Percentiles rank a stretch among this genome's conserved stretches.
Evolutionary conservation across 306 rosid genomes (phyloP).

Genomic region (Medicago arabica): DNA sequence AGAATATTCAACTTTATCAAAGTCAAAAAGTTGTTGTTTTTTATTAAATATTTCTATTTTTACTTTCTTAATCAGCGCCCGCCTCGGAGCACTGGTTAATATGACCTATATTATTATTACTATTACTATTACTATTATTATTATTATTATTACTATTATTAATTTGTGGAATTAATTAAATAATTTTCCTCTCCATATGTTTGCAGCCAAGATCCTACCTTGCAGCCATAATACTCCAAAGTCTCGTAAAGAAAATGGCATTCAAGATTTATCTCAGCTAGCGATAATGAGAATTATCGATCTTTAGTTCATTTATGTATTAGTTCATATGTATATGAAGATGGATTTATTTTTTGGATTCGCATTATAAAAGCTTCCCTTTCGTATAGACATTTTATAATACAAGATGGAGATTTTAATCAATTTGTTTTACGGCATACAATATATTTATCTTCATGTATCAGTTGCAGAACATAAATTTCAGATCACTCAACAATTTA

Average conservation of each 20-base stretch:
- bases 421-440: slow-evolving; percentile 3
- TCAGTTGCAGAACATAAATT: background rate
- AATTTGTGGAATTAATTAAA: background rate
- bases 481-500: too few relatives aligned
- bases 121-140: too few relatives aligned
- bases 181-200: slow-evolving; percentile 3
- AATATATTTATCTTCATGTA: background rate
- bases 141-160: background rate
- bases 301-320: slow-evolving; percentile 34
- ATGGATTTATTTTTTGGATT: slow-evolving; percentile 35
- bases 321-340: slow-evolving; percentile 32
- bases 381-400: slow-evolving; percentile 33
- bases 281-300: slow-evolving; percentile 29
- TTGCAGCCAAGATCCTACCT: slow-evolving; percentile 46
- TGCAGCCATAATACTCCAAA: background rate
- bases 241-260: background rate
- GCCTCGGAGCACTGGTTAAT: too few relatives aligned
- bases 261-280: slow-evolving; percentile 17
- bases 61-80: too few relatives aligned
- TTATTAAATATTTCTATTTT: too few relatives aligned
- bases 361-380: slow-evolving; percentile 20
- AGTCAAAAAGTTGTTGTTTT: too few relatives aligned
- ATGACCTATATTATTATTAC: too few relatives aligned
- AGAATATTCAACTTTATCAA: too few relatives aligned
- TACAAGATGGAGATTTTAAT: slow-evolving; percentile 21